Base-by-base conservation (phyloP, 2,329 filamentous ascomycete species). In the Trichophyton equinum region DNA sequence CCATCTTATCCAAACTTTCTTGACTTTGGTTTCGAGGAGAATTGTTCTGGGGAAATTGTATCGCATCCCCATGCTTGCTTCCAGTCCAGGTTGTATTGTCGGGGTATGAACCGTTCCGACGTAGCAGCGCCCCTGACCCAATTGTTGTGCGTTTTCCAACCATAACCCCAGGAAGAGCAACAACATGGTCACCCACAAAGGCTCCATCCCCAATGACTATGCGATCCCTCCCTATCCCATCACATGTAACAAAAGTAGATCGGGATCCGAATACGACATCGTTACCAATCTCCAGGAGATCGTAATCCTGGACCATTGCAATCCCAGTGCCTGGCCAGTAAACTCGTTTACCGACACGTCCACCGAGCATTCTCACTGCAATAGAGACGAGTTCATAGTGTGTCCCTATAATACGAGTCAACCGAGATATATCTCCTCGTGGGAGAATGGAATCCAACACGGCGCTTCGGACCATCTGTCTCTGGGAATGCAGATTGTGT, bases 191-290 rank as follows among this genome's bases (percentile, higher is more conserved):
- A 15, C 38, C 57, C 18, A 59, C 57, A 25, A 59, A 44, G 5
- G 27, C 33, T 8, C 57, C 57, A 38, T 59, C 57, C 20, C 57
- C 57, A n/a, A 59, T 59, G n/a, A 22, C 13, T 15, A 59, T 30
- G 4, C 9, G 36, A 13, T 30, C 57, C 11, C 36, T 59, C 11
- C 57, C 36, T 13, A 30, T 47, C 20, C 57, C 57, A 20, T 59
- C 57, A 15, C 18, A 59, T 25, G 57, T 59, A 6, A 59, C 30
- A 27, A 59, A 20, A 27, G 40, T 25, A 20, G 57, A 59, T 30
- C 57, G 57, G 30, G 57, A 59, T 18, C 57, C 57, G 11, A 59
- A 59, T 13, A 59, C 57, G n/a, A 59, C 57, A 46, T 59, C 57
- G 9, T 59, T 46, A 0, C 57, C 57, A 30, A 59, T 46, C 27